Base-by-base conservation (phyloP, 352 stramenopile genomes). In the Thalassiosira ordinaria region DNA sequence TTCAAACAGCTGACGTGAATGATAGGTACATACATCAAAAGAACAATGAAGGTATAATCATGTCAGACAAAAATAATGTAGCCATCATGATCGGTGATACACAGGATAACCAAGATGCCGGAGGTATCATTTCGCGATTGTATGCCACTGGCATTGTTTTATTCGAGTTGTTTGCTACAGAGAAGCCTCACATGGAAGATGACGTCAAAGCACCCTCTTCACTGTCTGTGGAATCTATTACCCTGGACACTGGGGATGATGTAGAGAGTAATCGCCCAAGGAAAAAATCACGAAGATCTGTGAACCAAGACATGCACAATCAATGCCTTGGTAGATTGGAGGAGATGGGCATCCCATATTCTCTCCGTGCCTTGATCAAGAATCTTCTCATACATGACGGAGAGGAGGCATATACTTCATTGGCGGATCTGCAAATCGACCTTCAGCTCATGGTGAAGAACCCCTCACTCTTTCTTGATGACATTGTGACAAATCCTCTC, bases 381-480 rank as follows among this genome's bases (percentile, higher is more conserved):
- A 70, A 80, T 63, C 62, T 80, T 22, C 49, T 80, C n/a, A n/a
- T n/a, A n/a, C n/a, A n/a, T 4, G 62, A 74, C 18, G 11, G n/a
- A 1, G 53, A 74, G 14, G 61, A 69, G 20, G 20, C 62, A 11
- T 80, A 80, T 39, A 46, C 37, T 27, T 80, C 72, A 9, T 59
- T 80, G 16, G 37, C 20, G 22, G 72, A 62, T 62, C 18, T 72
- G 18, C 4, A 41, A 6, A 14, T 24, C 22, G 72, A 80, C 18
- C 20, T 80, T 7, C 41, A 62, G 9, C 61, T 80, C 41, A 63
- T 80, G 27, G 14, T 49, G 14, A 16, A 49, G 4, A 44, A 67
- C 14, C 39, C 64, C 11, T 61, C 33, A 3, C 37, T 61, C 11
- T 79, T 74, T 33, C 44, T 80, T 14, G 51, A 51, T 1, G 44